A percentile compares a stretch with the other conserved stretches of the same genome.
Evolutionary conservation across 176 grass and related monocot species (phyloP).

Genomic region (Zoysia japonica): DNA sequence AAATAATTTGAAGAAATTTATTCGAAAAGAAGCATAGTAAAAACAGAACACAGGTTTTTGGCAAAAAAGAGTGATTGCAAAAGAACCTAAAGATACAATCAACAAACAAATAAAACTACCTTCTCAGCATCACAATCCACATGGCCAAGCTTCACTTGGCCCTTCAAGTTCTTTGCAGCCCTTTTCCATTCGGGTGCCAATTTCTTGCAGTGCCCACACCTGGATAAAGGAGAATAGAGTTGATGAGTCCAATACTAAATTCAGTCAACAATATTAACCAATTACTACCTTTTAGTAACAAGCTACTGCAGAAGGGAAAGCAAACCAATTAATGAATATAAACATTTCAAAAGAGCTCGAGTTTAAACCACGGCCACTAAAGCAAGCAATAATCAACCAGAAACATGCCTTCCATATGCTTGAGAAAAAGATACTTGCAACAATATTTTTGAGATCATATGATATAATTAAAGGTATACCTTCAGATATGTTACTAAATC

Average conservation of each 20-base stretch:
- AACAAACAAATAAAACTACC: slow-evolving; percentile 45
- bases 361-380: background rate
- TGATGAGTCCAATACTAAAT: slow-evolving; percentile 15
- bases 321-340: background rate
- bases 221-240: slow-evolving; percentile 43
- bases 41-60: background rate
- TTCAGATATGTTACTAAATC: background rate
- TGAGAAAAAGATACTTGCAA: background rate
- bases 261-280: slow-evolving; percentile 5
- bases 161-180: slow-evolving; percentile 92
- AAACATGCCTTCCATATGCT: background rate
- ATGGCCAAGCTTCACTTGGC: slow-evolving; percentile 94
- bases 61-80: background rate
- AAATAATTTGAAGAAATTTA: slow-evolving; percentile 1
- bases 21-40: background rate
- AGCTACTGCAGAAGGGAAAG: background rate
- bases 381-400: background rate
- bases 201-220: slow-evolving; percentile 99
- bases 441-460: background rate
- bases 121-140: slow-evolving; percentile 98
- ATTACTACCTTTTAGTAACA: background rate
- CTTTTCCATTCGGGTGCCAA: slow-evolving; percentile 98
- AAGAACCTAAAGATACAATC: background rate
- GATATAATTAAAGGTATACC: background rate
- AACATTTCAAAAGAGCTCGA: slow-evolving; percentile 3